Evolutionary conservation across 179 eudicot species (phyloP).

Genomic region (Carnegiea gigantea): DNA sequence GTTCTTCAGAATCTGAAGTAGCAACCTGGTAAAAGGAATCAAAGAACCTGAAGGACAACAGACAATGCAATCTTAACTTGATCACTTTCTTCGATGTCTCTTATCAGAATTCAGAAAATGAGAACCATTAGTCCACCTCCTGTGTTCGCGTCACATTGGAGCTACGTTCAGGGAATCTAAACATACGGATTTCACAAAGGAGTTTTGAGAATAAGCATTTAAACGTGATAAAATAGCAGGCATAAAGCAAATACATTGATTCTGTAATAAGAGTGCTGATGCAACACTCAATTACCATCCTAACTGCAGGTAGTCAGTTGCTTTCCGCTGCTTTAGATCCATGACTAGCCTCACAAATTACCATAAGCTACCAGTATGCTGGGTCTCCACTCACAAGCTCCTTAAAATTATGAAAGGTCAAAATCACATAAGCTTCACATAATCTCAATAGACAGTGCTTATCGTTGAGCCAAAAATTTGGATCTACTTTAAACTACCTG

Average conservation of each 20-base stretch:
- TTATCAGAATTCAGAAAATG: background rate
- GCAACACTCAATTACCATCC: background rate
- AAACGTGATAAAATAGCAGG: constrained; percentile 14
- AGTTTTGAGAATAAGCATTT: constrained; percentile 32
- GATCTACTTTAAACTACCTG: background rate
- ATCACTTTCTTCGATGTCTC: background rate
- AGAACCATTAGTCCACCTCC: background rate
- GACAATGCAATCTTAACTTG: background rate
- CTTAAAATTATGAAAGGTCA: background rate
- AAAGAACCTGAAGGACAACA: background rate
- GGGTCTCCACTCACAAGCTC: background rate
- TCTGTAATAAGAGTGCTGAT: constrained; percentile 10
- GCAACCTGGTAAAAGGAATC: constrained; percentile 6
- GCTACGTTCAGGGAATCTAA: constrained; percentile 13
- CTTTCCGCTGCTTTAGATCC: no score
- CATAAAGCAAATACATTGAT: constrained; percentile 28
- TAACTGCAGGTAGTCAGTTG: background rate
- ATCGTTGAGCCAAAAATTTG: background rate
- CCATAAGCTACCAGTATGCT: background rate
- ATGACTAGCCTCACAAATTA: background rate
- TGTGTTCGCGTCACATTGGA: constrained; percentile 16
- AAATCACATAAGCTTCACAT: background rate
- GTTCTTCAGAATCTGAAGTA: background rate
- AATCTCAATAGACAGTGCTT: background rate
- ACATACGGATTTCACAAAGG: constrained; percentile 18